Conservation (phyloP, 2,329 filamentous ascomycete genomes). For the Ophiobolus disseminans region DNA sequence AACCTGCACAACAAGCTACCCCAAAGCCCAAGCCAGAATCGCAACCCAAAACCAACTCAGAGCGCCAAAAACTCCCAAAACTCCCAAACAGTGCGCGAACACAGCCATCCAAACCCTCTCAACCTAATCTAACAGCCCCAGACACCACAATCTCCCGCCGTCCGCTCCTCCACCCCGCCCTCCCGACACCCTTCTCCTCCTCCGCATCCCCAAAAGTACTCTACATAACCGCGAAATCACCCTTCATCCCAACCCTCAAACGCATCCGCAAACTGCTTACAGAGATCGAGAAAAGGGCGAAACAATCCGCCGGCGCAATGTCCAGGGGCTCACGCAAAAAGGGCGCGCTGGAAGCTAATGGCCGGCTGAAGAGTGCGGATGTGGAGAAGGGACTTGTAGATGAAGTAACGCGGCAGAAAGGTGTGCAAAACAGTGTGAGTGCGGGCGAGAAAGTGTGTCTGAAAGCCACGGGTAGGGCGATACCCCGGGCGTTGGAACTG, state of each 20-base stretch:
- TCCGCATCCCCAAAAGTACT: slow-evolving; percentile 62
- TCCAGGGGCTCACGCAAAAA: neutral
- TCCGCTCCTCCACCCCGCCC: slow-evolving; percentile 63
- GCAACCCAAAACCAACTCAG: slow-evolving; percentile 5
- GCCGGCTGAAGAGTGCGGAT: slow-evolving; percentile 35
- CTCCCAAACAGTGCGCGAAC: slow-evolving; percentile 32
- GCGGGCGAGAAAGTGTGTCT: slow-evolving; percentile 63
- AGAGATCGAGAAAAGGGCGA: slow-evolving; percentile 60
- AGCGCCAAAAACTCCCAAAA: slow-evolving; percentile 21
- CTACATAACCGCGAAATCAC: slow-evolving; percentile 70
- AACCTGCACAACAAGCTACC: neutral
- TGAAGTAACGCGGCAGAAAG: slow-evolving; percentile 20
- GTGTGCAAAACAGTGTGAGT: slow-evolving; percentile 4
- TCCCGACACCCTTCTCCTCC: slow-evolving; percentile 62
- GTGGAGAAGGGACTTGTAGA: slow-evolving; percentile 40
- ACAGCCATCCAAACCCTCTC: neutral
- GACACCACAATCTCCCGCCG: slow-evolving; percentile 61
- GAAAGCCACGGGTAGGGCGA: slow-evolving; percentile 71
- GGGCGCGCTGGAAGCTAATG: slow-evolving; percentile 24
- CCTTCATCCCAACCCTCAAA: slow-evolving; percentile 72
- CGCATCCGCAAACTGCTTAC: slow-evolving; percentile 70
- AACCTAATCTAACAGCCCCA: slow-evolving; percentile 24
- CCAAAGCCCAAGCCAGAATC: neutral
- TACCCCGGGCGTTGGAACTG: slow-evolving; percentile 67
- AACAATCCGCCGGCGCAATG: slow-evolving; percentile 40